Evolutionary conservation across 768 basidiomycete genomes (phyloP).

Genomic region (Boletellus sp.): DNA sequence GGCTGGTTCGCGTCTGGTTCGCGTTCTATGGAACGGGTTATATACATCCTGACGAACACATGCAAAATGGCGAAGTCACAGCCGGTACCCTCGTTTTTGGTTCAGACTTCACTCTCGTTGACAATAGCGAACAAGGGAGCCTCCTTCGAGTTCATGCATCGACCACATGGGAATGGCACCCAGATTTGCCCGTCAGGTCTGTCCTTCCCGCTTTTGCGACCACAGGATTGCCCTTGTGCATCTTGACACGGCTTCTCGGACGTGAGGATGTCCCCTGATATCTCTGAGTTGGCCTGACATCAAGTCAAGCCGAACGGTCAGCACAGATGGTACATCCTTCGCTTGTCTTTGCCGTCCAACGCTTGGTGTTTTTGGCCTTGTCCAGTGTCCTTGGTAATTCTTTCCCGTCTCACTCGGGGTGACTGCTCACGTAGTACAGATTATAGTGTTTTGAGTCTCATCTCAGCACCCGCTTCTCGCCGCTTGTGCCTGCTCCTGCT

Average conservation of each 20-base stretch:
- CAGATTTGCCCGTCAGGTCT: conserved; percentile 34
- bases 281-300: conserved; percentile 3
- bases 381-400: conserved; percentile 34
- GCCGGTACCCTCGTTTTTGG: conserved; percentile 28
- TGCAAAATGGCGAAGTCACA: conserved; percentile 39
- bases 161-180: conserved; percentile 38
- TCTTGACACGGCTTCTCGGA: conserved; percentile 12
- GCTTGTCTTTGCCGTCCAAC: conserved; percentile 29
- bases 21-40: conserved; percentile 36
- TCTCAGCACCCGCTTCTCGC: conserved; percentile 15
- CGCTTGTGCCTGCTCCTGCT: conserved; percentile 27
- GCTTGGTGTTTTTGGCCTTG: conserved; percentile 28
- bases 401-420: background rate
- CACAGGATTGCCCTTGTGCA: conserved; percentile 32
- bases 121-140: conserved; percentile 20
- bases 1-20: conserved; percentile 27
- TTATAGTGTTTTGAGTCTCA: conserved; percentile 21
- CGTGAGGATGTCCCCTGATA: conserved; percentile 20
- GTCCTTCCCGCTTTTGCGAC: conserved; percentile 31
- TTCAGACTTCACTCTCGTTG: conserved; percentile 4
- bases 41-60: conserved; percentile 42
- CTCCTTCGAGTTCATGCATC: conserved; percentile 27
- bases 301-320: conserved; percentile 9
- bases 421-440: conserved; percentile 18
- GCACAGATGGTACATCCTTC: conserved; percentile 4